Base-by-base conservation (phyloP, 164 flowering plant genomes). In the Amborella trichopoda region DNA sequence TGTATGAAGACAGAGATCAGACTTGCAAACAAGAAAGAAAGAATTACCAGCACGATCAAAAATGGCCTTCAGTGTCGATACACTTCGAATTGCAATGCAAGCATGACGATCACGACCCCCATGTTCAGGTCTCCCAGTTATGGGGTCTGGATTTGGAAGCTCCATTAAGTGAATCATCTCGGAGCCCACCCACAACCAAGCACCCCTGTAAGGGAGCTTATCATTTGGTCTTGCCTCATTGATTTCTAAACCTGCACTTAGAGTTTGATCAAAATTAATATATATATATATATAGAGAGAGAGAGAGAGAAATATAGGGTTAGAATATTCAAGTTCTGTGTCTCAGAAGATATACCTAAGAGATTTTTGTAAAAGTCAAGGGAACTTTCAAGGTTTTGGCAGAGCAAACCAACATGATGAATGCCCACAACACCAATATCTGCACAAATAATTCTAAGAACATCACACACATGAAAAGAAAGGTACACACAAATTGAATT, bases 131-230 rank as follows among this genome's bases (percentile, higher is more conserved):
- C 95, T 73, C 21, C 96, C 96, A 2, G 77, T 68, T 32, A 79
- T 68, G 4, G 99, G 99, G 49, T 91, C 99, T 5, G 99, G 99
- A 68, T 91, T 91, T 32, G 94, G 93, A 62, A 91, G 99, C 69
- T 91, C 99, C 96, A 91, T 87, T 59, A 91, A 63, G 59, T 91
- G 99, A 69, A 91, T 87, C 99, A 91, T 91, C 63, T 82, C 96
- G 33, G 96, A 71, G 42, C 99, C 99, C 53, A 93, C 94, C 99
- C 96, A 93, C 46, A 93, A 62, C 99, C 96, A 93, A 52, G 86
- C 95, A 66, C 99, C 99, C 53, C 94, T 73, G 47, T 87, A 93
- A 0, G 96, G 96, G 23, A 93, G 99, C 69, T 93, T 87, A 26
- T 78, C 88, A 60, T 82, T 56, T n/a, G 99, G 99, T 50, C 96